phyloP scores from a whole-genome alignment of 2,329 filamentous ascomycete genomes.

The Nemania diffusa region DNA sequence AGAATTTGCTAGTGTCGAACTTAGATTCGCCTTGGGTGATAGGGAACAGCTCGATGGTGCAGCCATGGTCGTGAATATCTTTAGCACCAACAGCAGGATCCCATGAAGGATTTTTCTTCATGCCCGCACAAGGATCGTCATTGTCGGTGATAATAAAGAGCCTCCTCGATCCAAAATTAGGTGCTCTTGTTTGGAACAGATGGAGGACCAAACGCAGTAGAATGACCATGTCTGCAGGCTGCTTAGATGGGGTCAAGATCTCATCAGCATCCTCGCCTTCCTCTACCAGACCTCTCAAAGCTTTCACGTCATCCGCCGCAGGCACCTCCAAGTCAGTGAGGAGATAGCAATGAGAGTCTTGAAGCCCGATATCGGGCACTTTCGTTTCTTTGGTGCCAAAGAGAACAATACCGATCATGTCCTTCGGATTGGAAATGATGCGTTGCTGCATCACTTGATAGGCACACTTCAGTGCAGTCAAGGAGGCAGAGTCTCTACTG shows the following conservation, averaged over 20 bases:
- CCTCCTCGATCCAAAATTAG: slow-evolving; percentile 91
- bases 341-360: slow-evolving; percentile 92
- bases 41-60: slow-evolving; percentile 91
- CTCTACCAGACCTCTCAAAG: slow-evolving; percentile 78
- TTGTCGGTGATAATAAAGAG: slow-evolving; percentile 98
- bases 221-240: slow-evolving; percentile 83
- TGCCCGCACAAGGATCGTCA: slow-evolving; percentile 80
- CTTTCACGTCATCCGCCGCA: slow-evolving; percentile 85
- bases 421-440: slow-evolving; percentile 94
- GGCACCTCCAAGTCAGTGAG: slow-evolving; percentile 89
- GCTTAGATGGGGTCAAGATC: slow-evolving; percentile 74
- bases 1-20: slow-evolving; percentile 89
- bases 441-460: slow-evolving; percentile 97
- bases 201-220: slow-evolving; percentile 95
- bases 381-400: slow-evolving; percentile 75
- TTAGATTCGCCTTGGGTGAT: slow-evolving; percentile 76
- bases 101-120: slow-evolving; percentile 80
- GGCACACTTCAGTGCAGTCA: slow-evolving; percentile 91
- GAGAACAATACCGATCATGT: slow-evolving; percentile 95
- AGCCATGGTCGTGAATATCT: slow-evolving; percentile 92
- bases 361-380: slow-evolving; percentile 62
- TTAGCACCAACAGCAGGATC: slow-evolving; percentile 88
- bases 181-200: slow-evolving; percentile 92
- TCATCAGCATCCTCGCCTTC: slow-evolving; percentile 77
- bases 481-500: slow-evolving; percentile 79